Conservation (phyloP, 371 early-diverging fungal genomes). For the Lichtheimia ramosa region DNA sequence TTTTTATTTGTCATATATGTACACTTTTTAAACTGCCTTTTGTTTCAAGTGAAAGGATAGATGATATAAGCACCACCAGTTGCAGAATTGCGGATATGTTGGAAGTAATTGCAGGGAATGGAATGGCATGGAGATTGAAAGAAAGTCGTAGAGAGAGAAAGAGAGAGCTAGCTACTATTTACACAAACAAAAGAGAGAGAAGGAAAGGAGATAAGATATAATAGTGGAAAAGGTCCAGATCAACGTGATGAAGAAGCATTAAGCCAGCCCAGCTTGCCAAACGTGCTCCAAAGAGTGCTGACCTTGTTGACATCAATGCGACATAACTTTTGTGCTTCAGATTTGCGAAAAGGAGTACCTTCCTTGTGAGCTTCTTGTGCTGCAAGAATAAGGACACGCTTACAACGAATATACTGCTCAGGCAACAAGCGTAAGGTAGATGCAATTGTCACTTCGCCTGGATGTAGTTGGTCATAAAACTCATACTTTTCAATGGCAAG, state of each 20-base stretch:
- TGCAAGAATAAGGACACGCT: constrained; percentile 37
- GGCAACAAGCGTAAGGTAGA: constrained; percentile 71
- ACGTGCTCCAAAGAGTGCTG: constrained; percentile 40
- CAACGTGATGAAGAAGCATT: constrained; percentile 10
- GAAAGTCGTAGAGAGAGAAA: too few species aligned
- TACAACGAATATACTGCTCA: constrained; percentile 64
- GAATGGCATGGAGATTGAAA: too few species aligned
- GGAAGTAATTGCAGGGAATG: too few species aligned
- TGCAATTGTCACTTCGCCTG: constrained; percentile 62
- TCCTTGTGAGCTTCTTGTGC: constrained; percentile 31
- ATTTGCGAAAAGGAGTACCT: constrained; percentile 35
- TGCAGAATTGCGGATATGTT: too few species aligned
- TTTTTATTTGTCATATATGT: too few species aligned
- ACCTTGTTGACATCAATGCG: constrained; percentile 52
- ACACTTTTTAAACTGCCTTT: too few species aligned
- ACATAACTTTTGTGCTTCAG: constrained; percentile 50
- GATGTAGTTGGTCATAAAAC: constrained; percentile 53
- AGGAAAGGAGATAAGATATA: background rate
- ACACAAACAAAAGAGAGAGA: background rate
- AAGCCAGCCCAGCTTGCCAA: constrained; percentile 43
- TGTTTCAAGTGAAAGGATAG: too few species aligned
- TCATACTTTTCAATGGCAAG: constrained; percentile 48
- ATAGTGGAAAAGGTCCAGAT: background rate
- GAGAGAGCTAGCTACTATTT: too few species aligned
- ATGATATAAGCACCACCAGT: too few species aligned